phyloP scores from a whole-genome alignment of 441 rosid genomes.

The Kokia cookei region DNA sequence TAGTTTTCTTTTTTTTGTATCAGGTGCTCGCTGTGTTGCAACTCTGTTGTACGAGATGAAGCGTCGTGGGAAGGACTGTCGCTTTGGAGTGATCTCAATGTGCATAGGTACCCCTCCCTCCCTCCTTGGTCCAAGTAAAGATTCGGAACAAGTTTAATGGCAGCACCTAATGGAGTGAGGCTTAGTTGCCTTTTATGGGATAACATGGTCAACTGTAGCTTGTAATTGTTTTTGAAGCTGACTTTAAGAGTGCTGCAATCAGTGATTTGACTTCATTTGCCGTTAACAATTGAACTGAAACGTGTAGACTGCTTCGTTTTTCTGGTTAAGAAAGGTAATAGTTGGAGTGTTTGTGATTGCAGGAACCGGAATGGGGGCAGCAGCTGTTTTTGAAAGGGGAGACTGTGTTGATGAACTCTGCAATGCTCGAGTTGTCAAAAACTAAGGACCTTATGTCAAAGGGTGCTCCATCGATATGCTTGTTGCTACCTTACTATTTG shows the following conservation, averaged over 20 bases:
- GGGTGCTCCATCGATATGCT: constrained; percentile 11
- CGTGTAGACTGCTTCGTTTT: background rate
- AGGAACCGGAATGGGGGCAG: constrained; percentile 74
- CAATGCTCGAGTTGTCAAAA: constrained; percentile 22
- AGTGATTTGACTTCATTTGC: background rate
- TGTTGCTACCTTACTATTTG: background rate
- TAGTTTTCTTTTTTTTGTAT: constrained; percentile 2
- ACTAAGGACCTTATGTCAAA: constrained; percentile 12
- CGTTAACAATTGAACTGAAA: background rate
- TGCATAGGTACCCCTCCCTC: constrained; percentile 46
- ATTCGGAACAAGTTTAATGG: background rate
- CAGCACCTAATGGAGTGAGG: background rate
- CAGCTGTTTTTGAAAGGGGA: constrained; percentile 65
- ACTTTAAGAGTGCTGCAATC: no score
- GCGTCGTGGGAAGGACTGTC: constrained; percentile 58
- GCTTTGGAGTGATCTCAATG: constrained; percentile 65
- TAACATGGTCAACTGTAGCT: background rate
- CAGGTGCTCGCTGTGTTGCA: constrained; percentile 66
- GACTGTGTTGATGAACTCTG: constrained; percentile 36
- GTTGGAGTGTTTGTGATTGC: background rate
- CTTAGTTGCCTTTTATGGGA: background rate
- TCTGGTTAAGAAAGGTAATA: background rate
- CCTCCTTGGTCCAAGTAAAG: background rate
- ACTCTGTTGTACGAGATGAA: constrained; percentile 68
- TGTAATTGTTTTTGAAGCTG: background rate